Percentiles rank a stretch among this genome's conserved stretches.
phyloP scores from a whole-genome alignment of 768 basidiomycete species.

The Tremella yokohamensis region DNA sequence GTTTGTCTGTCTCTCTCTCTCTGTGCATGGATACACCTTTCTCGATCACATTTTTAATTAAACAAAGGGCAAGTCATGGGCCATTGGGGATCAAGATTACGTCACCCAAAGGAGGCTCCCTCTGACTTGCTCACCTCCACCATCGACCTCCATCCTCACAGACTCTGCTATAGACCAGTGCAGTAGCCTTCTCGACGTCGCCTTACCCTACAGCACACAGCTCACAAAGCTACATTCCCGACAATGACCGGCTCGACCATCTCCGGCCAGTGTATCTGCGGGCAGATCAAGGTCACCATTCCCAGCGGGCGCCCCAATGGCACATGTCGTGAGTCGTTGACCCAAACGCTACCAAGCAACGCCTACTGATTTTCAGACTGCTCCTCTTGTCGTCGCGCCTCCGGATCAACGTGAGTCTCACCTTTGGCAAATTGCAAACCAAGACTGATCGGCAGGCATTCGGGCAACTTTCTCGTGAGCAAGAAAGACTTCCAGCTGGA shows the following conservation, averaged over 20 bases:
- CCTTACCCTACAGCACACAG: too few species aligned
- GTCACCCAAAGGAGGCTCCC: not conserved
- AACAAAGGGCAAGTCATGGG: constrained; percentile 2
- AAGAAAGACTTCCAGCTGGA: constrained; percentile 6
- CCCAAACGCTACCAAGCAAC: not conserved
- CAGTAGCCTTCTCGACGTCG: too few species aligned
- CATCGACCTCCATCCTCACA: not conserved
- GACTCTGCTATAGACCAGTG: too few species aligned
- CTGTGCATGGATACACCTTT: too few species aligned
- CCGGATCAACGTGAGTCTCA: constrained; percentile 11
- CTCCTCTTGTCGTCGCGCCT: constrained; percentile 8
- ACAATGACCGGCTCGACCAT: constrained; percentile 1
- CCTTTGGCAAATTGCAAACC: not conserved
- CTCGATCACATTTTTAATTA: too few species aligned
- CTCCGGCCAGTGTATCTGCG: constrained; percentile 14
- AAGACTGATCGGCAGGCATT: constrained; percentile 1
- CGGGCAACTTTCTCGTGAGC: constrained; percentile 12
- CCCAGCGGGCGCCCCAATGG: constrained; percentile 1
- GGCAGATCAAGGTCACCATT: constrained; percentile 12
- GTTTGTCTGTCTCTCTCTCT: too few species aligned
- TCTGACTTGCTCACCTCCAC: not conserved
- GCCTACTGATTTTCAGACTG: constrained; percentile 12
- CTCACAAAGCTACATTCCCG: too few species aligned
- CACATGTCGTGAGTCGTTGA: constrained; percentile 11
- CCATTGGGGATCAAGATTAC: constrained; percentile 4